Evolutionary conservation across 2,329 filamentous ascomycete genomes (phyloP).

Genomic region (Phyllosticta capitalensis): DNA sequence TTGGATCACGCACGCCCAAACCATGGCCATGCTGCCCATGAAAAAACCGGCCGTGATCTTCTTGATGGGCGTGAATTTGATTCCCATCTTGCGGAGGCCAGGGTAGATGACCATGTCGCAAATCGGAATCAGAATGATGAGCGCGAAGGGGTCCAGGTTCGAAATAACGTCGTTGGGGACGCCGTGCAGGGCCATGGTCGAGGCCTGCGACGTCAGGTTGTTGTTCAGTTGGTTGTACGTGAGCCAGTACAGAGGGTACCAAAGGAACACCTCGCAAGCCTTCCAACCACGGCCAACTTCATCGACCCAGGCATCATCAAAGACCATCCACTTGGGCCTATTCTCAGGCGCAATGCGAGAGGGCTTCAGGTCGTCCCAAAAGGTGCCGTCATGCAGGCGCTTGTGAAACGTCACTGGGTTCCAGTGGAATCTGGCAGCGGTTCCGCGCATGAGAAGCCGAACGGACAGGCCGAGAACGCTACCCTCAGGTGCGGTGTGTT

Average conservation of each 20-base stretch:
- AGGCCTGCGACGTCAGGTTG: slow-evolving; percentile 60
- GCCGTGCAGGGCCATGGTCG: slow-evolving; percentile 57
- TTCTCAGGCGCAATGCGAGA: slow-evolving; percentile 44
- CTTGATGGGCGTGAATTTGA: slow-evolving; percentile 66
- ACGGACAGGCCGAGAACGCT: slow-evolving; percentile 59
- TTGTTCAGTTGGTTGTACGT: slow-evolving; percentile 59
- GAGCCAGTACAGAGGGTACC: slow-evolving; percentile 61
- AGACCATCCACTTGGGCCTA: slow-evolving; percentile 64
- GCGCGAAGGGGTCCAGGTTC: slow-evolving; percentile 65
- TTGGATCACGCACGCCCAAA: slow-evolving; percentile 49
- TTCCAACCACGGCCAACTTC: slow-evolving; percentile 56
- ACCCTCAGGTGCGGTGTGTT: slow-evolving; percentile 52
- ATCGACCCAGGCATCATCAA: slow-evolving; percentile 75
- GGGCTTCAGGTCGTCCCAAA: slow-evolving; percentile 60
- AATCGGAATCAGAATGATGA: slow-evolving; percentile 66
- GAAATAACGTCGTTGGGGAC: slow-evolving; percentile 70
- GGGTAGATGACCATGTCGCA: slow-evolving; percentile 61
- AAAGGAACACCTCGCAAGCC: slow-evolving; percentile 39
- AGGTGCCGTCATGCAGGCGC: slow-evolving; percentile 44
- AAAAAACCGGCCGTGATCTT: slow-evolving; percentile 64
- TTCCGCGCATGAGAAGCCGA: slow-evolving; percentile 47
- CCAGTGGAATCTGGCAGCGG: slow-evolving; percentile 48
- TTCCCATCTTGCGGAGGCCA: slow-evolving; percentile 49
- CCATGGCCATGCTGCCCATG: slow-evolving; percentile 52
- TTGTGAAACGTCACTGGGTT: slow-evolving; percentile 49